Evolutionary conservation across 768 basidiomycete species (phyloP).

Genomic region (Dioszegia aurantiaca): DNA sequence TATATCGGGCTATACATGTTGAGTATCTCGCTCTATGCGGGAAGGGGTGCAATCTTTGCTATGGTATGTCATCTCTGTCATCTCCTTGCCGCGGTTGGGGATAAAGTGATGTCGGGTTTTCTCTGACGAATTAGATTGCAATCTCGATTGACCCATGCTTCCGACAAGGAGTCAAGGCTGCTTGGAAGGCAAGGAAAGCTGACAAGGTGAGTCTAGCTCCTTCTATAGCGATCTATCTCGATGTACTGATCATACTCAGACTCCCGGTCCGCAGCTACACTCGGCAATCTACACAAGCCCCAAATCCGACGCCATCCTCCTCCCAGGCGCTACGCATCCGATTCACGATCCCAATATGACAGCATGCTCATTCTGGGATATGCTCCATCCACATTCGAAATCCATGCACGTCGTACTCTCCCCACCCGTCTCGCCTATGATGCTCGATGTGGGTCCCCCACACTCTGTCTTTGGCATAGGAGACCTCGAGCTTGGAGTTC

Average conservation of each 20-base stretch:
- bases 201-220: background rate
- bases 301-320: background rate
- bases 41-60: constrained; percentile 9
- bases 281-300: no score
- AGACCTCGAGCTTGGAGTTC: background rate
- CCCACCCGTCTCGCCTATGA: background rate
- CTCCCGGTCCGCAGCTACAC: no score
- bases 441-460: background rate
- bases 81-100: no score
- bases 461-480: background rate
- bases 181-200: constrained; percentile 5
- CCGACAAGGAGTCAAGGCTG: constrained; percentile 2
- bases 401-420: background rate
- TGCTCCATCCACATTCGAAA: background rate
- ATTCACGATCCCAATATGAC: background rate
- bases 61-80: background rate
- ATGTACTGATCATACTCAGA: background rate
- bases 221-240: background rate
- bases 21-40: constrained; percentile 1
- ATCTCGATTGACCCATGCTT: constrained; percentile 9
- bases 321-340: background rate
- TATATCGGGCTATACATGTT: background rate
- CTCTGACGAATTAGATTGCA: background rate
- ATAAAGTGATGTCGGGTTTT: background rate
- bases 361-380: constrained; percentile 12